Evolutionary conservation across 106 monocot species (phyloP), one percentile per base, ranked within the genome.

Genomic region (Dioscorea dumetorum): DNA sequence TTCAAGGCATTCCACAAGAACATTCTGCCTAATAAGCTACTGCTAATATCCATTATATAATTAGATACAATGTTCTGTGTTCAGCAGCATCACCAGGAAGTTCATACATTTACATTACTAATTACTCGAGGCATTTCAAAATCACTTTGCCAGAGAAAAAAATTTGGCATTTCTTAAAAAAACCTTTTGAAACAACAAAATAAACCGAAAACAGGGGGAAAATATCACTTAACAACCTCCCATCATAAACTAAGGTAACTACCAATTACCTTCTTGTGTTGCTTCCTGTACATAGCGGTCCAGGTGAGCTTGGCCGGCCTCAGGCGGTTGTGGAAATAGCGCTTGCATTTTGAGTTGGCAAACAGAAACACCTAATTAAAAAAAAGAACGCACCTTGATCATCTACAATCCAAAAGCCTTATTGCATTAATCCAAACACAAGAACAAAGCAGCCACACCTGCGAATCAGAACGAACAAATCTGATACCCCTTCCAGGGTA

Each of bases 281-380:
- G 87, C 69, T 87, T 91, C 66, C 87, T 78, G 66, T 87, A 87
- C 73, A 91, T 82, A 52, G 87, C 91, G 49, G 87, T 91, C 87
- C 84, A 87, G 24, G 81, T 78, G 65, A 86, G 86, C 76, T 86
- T 82, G 20, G 82, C 78, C 68, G 86, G 86, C 79, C 79, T 86
- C 72, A 86, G 82, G 33, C 78, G 79, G 72, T 86, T 85, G 81
- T 85, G 85, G 68, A 82, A 85, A 69, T 86, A 86, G 8, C 72
- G 73, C 71, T 85, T 85, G 71, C 81, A 85, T 81, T 81, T 85
- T 13, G 85, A 85, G 78, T 86, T 82, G 22, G 86, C 48, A 21
- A 82, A 86, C 49, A 86, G 76, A 31, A 86, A 86, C 13, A 86
- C 86, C 86, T 82, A 54, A 48, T 48, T 18, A 35, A 48, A n/a